These are phyloP conservation scores for Kazachstania sp. DNA, from an alignment of 1,139 yeast species.

Conservation along the genomic window DNA sequence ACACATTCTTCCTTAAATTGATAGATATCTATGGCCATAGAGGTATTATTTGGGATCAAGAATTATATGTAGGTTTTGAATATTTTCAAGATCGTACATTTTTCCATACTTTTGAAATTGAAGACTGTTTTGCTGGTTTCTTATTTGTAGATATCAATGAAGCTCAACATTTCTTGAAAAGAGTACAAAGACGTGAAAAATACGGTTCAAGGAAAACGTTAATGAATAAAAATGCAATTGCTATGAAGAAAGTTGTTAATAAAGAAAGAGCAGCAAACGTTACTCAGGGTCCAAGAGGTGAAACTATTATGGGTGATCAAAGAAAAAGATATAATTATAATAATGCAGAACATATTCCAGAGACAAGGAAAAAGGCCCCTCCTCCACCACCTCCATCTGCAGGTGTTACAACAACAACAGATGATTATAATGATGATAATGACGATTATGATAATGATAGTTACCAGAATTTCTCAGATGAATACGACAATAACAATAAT, in stretches of 20 bases:
- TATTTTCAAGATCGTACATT: constrained; percentile 90
- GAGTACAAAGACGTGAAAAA: constrained; percentile 67
- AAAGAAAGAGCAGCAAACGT: constrained; percentile 32
- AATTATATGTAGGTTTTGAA: constrained; percentile 75
- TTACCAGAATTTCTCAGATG: background rate
- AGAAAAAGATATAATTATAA: constrained; percentile 29
- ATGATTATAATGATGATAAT: constrained; percentile 10
- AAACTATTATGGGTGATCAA: constrained; percentile 28
- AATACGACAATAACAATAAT: background rate
- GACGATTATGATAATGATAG: constrained; percentile 2
- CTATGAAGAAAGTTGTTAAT: constrained; percentile 47
- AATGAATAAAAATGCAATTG: constrained; percentile 80
- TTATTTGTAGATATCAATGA: constrained; percentile 84
- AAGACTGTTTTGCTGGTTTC: constrained; percentile 82
- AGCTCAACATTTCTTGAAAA: constrained; percentile 74
- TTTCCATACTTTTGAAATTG: constrained; percentile 90
- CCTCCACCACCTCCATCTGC: constrained; percentile 42
- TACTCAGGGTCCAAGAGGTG: constrained; percentile 68
- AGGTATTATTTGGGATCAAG: constrained; percentile 97
- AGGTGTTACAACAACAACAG: constrained; percentile 10
- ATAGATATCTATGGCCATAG: constrained; percentile 75
- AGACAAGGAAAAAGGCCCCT: constrained; percentile 38
- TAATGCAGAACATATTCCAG: constrained; percentile 22
- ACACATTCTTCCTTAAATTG: constrained; percentile 80
- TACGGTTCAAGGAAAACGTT: constrained; percentile 81